Evolutionary conservation across 2,329 filamentous ascomycete genomes (phyloP).

Genomic region (Aspergillus pseudotamarii): DNA sequence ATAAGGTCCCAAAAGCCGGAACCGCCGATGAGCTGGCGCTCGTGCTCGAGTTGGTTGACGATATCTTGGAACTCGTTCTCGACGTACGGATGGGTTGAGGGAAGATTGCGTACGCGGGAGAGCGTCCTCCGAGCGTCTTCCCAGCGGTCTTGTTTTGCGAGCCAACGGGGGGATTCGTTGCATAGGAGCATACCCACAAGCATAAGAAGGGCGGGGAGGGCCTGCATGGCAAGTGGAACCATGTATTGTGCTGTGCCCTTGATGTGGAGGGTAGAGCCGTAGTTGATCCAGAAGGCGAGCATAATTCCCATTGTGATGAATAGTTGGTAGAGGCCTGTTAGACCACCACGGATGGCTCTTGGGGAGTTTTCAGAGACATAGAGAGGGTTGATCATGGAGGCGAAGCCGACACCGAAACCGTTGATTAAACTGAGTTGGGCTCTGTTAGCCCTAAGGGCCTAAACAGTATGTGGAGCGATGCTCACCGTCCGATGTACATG

Average conservation of each 20-base stretch:
- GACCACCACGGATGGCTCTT: slow-evolving; percentile 60
- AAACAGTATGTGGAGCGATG: slow-evolving; percentile 18
- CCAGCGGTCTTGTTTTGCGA: slow-evolving; percentile 69
- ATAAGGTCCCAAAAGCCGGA: slow-evolving; percentile 59
- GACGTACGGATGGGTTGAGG: slow-evolving; percentile 57
- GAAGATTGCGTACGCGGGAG: slow-evolving; percentile 59
- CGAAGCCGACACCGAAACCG: slow-evolving; percentile 54
- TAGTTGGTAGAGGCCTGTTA: slow-evolving; percentile 64
- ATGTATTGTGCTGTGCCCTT: slow-evolving; percentile 57
- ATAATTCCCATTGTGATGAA: slow-evolving; percentile 54
- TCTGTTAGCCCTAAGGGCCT: not conserved
- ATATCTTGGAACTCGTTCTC: slow-evolving; percentile 65
- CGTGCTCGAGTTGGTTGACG: slow-evolving; percentile 62
- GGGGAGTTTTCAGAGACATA: slow-evolving; percentile 65
- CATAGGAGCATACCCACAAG: slow-evolving; percentile 64
- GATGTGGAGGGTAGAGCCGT: slow-evolving; percentile 54
- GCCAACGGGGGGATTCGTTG: slow-evolving; percentile 68
- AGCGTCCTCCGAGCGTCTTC: slow-evolving; percentile 63
- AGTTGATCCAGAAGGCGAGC: slow-evolving; percentile 57
- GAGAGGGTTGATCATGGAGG: slow-evolving; percentile 61
- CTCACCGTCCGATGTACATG: slow-evolving; percentile 68
- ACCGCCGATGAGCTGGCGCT: slow-evolving; percentile 60
- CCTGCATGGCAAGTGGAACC: slow-evolving; percentile 67
- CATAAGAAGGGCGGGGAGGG: slow-evolving; percentile 64
- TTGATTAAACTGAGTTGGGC: slow-evolving; percentile 47